Conservation (phyloP, 2,329 filamentous ascomycete genomes). For the Epichloe uncinata region DNA sequence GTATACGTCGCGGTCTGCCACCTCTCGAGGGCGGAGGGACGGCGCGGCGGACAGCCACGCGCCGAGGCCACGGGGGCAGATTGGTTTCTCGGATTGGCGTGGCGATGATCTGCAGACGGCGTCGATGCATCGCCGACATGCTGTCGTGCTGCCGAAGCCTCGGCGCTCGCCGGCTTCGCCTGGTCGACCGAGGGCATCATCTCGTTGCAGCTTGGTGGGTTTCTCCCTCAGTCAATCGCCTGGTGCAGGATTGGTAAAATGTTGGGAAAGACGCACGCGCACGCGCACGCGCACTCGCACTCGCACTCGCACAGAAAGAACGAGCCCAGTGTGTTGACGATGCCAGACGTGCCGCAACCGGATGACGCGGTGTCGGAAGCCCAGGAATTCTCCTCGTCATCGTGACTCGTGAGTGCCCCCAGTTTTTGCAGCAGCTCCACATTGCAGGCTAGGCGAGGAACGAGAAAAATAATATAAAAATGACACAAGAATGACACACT, state of each 20-base stretch:
- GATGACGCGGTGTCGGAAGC: not conserved
- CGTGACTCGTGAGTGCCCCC: too few relatives aligned
- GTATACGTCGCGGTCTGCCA: constrained; percentile 3
- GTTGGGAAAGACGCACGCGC: too few relatives aligned
- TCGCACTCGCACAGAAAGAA: too few relatives aligned
- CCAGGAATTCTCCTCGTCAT: too few relatives aligned
- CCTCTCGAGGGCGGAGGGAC: constrained; percentile 1
- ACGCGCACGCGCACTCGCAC: too few relatives aligned
- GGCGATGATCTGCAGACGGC: not conserved
- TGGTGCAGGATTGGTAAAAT: too few relatives aligned
- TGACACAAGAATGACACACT: too few relatives aligned
- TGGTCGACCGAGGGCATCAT: not conserved
- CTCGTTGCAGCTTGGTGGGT: not conserved
- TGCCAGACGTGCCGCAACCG: not conserved
- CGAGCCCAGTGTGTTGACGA: too few relatives aligned
- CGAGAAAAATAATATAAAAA: too few relatives aligned
- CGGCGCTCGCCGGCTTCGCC: not conserved
- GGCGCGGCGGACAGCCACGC: not conserved
- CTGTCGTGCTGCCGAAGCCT: not conserved
- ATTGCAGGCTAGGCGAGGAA: too few relatives aligned
- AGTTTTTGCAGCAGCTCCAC: too few relatives aligned
- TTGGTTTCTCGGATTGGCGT: not conserved
- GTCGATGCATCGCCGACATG: too few relatives aligned
- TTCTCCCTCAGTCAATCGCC: not conserved
- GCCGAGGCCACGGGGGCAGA: not conserved